phyloP scores from a whole-genome alignment of 371 early-diverging fungal species.

The Blakeslea trispora region DNA sequence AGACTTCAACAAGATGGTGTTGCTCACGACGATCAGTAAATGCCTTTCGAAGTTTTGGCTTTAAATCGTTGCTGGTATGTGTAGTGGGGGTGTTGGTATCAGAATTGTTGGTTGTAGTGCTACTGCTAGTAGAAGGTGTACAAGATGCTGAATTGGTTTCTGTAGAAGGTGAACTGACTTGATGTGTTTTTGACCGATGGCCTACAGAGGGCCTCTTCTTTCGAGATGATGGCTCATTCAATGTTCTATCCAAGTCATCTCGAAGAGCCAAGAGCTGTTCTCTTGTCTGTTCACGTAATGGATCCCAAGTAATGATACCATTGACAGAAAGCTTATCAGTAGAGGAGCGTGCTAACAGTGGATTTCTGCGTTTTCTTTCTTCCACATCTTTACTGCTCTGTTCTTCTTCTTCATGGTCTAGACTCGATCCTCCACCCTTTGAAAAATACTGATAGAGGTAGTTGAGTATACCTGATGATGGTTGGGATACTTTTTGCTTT shows the following conservation, averaged over 20 bases:
- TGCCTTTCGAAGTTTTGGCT: conserved; percentile 9
- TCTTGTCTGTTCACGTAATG: conserved; percentile 29
- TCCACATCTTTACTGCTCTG: neutral
- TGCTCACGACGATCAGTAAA: conserved; percentile 13
- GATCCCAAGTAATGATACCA: conserved; percentile 38
- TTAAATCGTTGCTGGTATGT: neutral
- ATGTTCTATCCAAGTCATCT: conserved; percentile 27
- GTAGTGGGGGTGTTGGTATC: no score
- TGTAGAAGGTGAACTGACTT: conserved; percentile 3
- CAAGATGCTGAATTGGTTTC: conserved; percentile 17
- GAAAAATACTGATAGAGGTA: conserved; percentile 34
- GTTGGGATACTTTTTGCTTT: conserved; percentile 1
- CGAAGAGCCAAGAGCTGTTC: conserved; percentile 27
- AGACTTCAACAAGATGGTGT: conserved; percentile 42
- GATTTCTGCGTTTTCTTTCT: neutral
- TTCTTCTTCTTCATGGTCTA: neutral
- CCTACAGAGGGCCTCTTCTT: conserved; percentile 14
- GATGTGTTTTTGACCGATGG: conserved; percentile 12
- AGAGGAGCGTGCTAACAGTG: neutral
- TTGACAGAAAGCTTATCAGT: neutral
- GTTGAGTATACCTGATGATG: conserved; percentile 21
- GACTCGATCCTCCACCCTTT: conserved; percentile 14
- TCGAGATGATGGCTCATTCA: neutral
- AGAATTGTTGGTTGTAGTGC: neutral
- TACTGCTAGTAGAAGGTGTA: conserved; percentile 4